Conservation (phyloP, 805 yeast species). For the Middelhovenomyces tepae region DNA sequence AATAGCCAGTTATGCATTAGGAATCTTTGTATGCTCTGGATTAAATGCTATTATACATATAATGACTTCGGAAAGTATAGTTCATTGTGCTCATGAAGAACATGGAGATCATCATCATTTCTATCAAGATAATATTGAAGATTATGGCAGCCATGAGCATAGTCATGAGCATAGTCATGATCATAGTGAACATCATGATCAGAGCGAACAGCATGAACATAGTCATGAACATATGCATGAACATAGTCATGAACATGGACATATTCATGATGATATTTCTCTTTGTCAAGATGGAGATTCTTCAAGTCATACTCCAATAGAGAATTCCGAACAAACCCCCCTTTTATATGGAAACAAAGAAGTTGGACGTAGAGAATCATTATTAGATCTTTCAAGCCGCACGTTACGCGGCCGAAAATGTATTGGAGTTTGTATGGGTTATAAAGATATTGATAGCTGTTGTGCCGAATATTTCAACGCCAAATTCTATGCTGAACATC, state of each 20-base stretch:
- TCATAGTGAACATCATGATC: slow-evolving; percentile 6
- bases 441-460: slow-evolving; percentile 21
- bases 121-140: neutral
- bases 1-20: slow-evolving; percentile 43
- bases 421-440: slow-evolving; percentile 43
- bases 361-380: neutral
- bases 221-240: slow-evolving; percentile 8
- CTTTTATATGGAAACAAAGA: too few relatives aligned
- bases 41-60: slow-evolving; percentile 63
- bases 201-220: slow-evolving; percentile 7
- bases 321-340: too few relatives aligned
- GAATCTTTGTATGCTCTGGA: slow-evolving; percentile 49
- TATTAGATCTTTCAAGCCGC: slow-evolving; percentile 15
- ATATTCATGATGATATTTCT: too few relatives aligned
- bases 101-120: slow-evolving; percentile 9
- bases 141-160: slow-evolving; percentile 17
- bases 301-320: too few relatives aligned
- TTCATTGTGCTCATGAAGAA: slow-evolving; percentile 72
- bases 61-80: slow-evolving; percentile 69
- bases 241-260: slow-evolving; percentile 3
- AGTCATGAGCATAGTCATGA: slow-evolving; percentile 16
- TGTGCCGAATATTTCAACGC: neutral
- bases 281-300: slow-evolving; percentile 3
- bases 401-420: slow-evolving; percentile 18
- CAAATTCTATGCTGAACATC: too few relatives aligned